Evolutionary conservation across 2,329 filamentous ascomycete species (phyloP), one percentile per base, ranked within the genome.

Genomic region (Pezicula carpinea): DNA sequence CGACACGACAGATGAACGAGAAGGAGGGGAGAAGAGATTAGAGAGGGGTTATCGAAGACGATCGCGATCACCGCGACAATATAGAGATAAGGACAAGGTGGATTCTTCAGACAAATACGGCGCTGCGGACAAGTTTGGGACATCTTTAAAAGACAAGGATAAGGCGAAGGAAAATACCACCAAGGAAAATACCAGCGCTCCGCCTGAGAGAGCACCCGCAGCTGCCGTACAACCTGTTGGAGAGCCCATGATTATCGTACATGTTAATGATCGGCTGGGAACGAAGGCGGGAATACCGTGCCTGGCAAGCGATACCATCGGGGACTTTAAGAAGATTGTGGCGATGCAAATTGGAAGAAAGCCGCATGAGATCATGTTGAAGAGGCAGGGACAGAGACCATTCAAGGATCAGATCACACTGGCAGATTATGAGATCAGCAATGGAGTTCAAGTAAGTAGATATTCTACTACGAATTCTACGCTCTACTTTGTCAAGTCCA

Each of bases 261-360:
- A 92, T 60, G 83, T 97, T 62, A 97, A 97, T 65, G 92, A 97
- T 67, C 80, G 92, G n/a, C 73, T 97, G 31, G 92, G 92, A 11
- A 96, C 92, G n/a, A 96, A 96, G 62, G 89, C 91, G 14, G 86
- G 88, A 44, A 93, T 97, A 53, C 92, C 92, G 0, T 96, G 91
- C 64, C 74, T 96, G 48, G 83, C 88, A 1, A 86, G 82, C 3
- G 92, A 97, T 69, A 84, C 83, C 6, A 84, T 96, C 55, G 85
- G 84, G 54, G 77, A 91, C 51, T 89, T 96, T 71, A 96, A 96
- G 70, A 84, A 90, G 39, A 85, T 95, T 75, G 90, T 96, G 19
- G 91, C 91, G 4, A 88, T 88, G 34, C 80, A 87, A 53, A 95
- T 96, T 59, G 92, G 92, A 2, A 80, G 92, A 31, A 85, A 95